phyloP scores from a whole-genome alignment of 352 stramenopile species.

The Phytophthora quininea region DNA sequence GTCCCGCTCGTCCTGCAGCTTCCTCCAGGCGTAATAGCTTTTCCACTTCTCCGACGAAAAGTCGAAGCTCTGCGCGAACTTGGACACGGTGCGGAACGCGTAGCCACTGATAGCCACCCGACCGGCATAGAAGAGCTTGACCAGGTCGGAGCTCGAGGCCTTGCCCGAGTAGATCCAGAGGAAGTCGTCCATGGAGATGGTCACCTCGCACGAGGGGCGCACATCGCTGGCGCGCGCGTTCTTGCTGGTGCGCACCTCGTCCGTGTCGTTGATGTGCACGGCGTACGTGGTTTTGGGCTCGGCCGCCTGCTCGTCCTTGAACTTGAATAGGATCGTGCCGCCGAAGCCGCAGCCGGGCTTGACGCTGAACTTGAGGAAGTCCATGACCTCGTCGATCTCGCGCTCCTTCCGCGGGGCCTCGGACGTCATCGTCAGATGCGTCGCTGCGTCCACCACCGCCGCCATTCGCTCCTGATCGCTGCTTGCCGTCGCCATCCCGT shows the following conservation, averaged over 20 bases:
- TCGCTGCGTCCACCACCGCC: slow-evolving; percentile 1
- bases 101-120: slow-evolving; percentile 81
- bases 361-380: slow-evolving; percentile 85
- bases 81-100: slow-evolving; percentile 80
- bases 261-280: slow-evolving; percentile 59
- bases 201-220: slow-evolving; percentile 74
- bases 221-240: slow-evolving; percentile 52
- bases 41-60: slow-evolving; percentile 84
- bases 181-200: slow-evolving; percentile 88
- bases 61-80: slow-evolving; percentile 87
- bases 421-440: background rate
- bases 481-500: slow-evolving; percentile 10
- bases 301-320: slow-evolving; percentile 47
- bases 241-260: slow-evolving; percentile 60
- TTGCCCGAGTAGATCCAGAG: slow-evolving; percentile 89
- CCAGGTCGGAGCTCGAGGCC: slow-evolving; percentile 72
- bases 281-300: slow-evolving; percentile 67
- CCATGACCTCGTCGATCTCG: slow-evolving; percentile 90
- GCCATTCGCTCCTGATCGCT: slow-evolving; percentile 21
- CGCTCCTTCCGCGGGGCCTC: slow-evolving; percentile 44
- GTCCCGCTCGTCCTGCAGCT: slow-evolving; percentile 47
- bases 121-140: slow-evolving; percentile 84
- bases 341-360: slow-evolving; percentile 73
- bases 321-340: slow-evolving; percentile 88
- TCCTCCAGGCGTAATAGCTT: slow-evolving; percentile 74